A percentile compares a stretch with the other conserved stretches of the same genome.
These are phyloP conservation scores for Stemphylium vesicarium DNA, from an alignment of 2,329 filamentous ascomycete genomes.

Conservation along the genomic window DNA sequence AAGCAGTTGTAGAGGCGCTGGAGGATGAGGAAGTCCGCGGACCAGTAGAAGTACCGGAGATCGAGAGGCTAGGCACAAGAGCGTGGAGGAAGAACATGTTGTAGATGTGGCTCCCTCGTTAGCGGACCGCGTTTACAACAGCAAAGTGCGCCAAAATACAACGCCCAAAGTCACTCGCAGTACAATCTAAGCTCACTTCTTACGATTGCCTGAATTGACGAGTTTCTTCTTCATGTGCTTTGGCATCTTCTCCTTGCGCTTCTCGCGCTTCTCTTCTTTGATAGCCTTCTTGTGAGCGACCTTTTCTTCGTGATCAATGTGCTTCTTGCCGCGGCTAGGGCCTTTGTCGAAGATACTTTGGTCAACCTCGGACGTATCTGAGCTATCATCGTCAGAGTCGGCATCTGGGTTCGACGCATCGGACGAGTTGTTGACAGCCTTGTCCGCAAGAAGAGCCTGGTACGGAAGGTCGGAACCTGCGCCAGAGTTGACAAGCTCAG, in stretches of 20 bases:
- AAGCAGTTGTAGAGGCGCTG: slow-evolving; percentile 88
- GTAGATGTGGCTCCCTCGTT: slow-evolving; percentile 47
- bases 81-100: slow-evolving; percentile 92
- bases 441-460: slow-evolving; percentile 78
- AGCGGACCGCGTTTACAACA: background rate
- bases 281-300: slow-evolving; percentile 86
- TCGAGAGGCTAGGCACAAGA: slow-evolving; percentile 80
- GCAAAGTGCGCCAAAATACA: background rate
- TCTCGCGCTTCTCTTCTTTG: slow-evolving; percentile 94
- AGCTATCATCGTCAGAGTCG: slow-evolving; percentile 24
- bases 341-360: slow-evolving; percentile 46
- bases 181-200: slow-evolving; percentile 58
- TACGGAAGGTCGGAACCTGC: slow-evolving; percentile 82
- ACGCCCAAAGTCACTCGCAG: background rate
- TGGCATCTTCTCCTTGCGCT: slow-evolving; percentile 92
- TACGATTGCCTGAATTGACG: slow-evolving; percentile 66
- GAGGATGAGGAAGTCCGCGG: slow-evolving; percentile 75
- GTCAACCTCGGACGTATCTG: slow-evolving; percentile 35
- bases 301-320: slow-evolving; percentile 91
- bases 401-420: slow-evolving; percentile 49
- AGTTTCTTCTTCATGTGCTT: slow-evolving; percentile 95
- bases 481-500: slow-evolving; percentile 75
- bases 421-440: slow-evolving; percentile 55
- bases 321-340: slow-evolving; percentile 55
- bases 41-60: slow-evolving; percentile 76